Percentiles rank a stretch among this genome's conserved stretches.
Conservation (phyloP, 805 yeast species). For the Brettanomyces nanus region DNA sequence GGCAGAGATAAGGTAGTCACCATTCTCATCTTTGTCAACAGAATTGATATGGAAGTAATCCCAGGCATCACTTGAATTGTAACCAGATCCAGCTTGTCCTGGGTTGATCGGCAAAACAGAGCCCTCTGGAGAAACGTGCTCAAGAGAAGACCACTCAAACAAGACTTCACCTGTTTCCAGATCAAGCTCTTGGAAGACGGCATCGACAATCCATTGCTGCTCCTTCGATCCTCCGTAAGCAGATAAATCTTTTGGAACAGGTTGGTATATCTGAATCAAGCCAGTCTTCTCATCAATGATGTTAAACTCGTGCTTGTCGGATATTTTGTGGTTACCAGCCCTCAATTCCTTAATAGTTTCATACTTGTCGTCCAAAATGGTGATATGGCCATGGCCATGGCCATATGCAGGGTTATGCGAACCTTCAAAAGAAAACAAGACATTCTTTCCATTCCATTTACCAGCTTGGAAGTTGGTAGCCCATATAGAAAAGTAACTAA, state of each 20-base stretch:
- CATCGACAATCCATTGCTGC: slow-evolving; percentile 30
- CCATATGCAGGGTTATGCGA: slow-evolving; percentile 21
- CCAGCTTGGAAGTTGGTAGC: slow-evolving; percentile 26
- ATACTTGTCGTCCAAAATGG: slow-evolving; percentile 25
- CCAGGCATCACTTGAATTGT: slow-evolving; percentile 29
- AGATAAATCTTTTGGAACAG: slow-evolving; percentile 25
- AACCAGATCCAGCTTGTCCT: slow-evolving; percentile 29
- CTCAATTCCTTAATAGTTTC: slow-evolving; percentile 24
- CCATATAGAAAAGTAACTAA: slow-evolving; percentile 26
- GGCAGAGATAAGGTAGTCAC: slow-evolving; percentile 29
- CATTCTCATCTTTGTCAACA: slow-evolving; percentile 28
- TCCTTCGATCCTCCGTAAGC: slow-evolving; percentile 19
- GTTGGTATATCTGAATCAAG: slow-evolving; percentile 27
- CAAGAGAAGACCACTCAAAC: slow-evolving; percentile 29
- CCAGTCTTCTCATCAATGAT: slow-evolving; percentile 25
- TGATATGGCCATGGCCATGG: slow-evolving; percentile 26
- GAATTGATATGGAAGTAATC: slow-evolving; percentile 34
- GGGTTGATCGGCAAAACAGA: slow-evolving; percentile 25
- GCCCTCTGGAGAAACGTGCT: slow-evolving; percentile 27
- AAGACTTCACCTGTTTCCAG: slow-evolving; percentile 27
- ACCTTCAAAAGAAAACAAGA: slow-evolving; percentile 29
- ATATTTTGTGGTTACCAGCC: slow-evolving; percentile 28
- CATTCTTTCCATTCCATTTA: slow-evolving; percentile 19
- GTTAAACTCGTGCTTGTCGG: slow-evolving; percentile 32
- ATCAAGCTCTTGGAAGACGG: slow-evolving; percentile 29